Base-by-base conservation (phyloP, 2,329 filamentous ascomycete species). In the Dactylellina drechsleri region DNA sequence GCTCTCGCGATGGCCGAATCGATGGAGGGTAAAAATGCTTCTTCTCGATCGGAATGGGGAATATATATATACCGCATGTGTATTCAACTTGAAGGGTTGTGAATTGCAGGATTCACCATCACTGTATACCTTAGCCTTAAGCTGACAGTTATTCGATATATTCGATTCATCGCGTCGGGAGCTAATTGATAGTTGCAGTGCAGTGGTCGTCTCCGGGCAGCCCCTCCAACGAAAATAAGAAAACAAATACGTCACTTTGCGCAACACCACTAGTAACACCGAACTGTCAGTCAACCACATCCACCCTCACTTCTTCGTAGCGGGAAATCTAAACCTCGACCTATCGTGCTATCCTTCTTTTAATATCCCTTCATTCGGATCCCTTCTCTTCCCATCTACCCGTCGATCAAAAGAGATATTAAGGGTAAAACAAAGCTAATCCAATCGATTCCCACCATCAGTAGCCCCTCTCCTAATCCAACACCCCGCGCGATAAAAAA, bases 171-270 rank as follows among this genome's bases (percentile, higher is more conserved):
- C 31, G 31, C 31, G 10, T 36, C 31, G 10, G 23, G 10, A 36
- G 31, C 31, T 36, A 36, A 36, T 36, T 7, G 6, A 2, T 7
- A 8, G 10, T 36, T 36, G 31, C 5, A 36, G 5, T 36, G 31
- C 3, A 28, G 7, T 28, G 26, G 26, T n/a, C n/a, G 23, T 23
- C 23, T 23, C 23, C 23, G 23, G 13, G 43, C 43, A 47, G 43
- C 13, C 43, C 15, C 15, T 18, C 43, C 43, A 47, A 47, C 43
- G 3, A n/a, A 36, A 36, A 36, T 7, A 36, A 36, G 31, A 36
- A 36, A 36, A 36, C 13, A 62, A 62, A 70, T 70, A 70, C 66
- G 66, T 70, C 66, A 70, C 66, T 70, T 62, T 70, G 66, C 61
- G 66, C 57, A 70, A 70, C 66, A 58, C 23, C 62, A 66, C 12